phyloP scores from a whole-genome alignment of 495 filamentous ascomycete species.

The Chaetomium cochliodes region DNA sequence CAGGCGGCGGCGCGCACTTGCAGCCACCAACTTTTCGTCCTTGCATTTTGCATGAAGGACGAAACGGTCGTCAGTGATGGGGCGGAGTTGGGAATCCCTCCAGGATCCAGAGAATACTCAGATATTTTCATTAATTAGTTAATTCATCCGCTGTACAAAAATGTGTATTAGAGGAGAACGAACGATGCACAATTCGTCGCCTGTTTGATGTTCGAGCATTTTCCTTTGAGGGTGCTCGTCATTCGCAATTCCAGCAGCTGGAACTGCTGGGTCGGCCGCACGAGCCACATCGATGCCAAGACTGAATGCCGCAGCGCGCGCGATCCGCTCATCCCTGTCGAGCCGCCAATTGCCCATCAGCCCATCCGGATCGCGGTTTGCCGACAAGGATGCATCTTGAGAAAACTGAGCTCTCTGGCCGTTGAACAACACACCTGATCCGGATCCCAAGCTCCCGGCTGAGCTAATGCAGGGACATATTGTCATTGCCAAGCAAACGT shows the following conservation, averaged over 20 bases:
- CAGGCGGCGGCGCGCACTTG: conserved; percentile 6
- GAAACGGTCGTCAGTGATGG: no score
- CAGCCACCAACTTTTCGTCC: not conserved
- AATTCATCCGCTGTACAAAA: no score
- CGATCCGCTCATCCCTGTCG: conserved; percentile 4
- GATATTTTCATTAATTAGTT: no score
- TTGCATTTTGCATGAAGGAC: no score
- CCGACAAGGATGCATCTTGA: conserved; percentile 3
- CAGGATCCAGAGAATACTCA: no score
- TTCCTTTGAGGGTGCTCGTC: no score
- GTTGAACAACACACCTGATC: not conserved
- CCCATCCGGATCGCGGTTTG: conserved; percentile 11
- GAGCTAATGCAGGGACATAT: not conserved
- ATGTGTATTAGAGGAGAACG: no score
- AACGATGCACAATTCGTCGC: no score
- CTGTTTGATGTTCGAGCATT: no score
- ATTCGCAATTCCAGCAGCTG: no score
- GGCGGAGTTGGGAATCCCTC: no score
- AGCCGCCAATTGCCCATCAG: not conserved
- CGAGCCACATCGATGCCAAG: conserved; percentile 5
- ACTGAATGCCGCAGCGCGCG: not conserved
- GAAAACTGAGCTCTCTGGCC: not conserved
- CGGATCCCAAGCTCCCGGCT: conserved; percentile 4
- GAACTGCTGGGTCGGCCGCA: no score
- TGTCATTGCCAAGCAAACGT: not conserved